Base-by-base conservation (phyloP, 345 rosid species). In the Salix viminalis region DNA sequence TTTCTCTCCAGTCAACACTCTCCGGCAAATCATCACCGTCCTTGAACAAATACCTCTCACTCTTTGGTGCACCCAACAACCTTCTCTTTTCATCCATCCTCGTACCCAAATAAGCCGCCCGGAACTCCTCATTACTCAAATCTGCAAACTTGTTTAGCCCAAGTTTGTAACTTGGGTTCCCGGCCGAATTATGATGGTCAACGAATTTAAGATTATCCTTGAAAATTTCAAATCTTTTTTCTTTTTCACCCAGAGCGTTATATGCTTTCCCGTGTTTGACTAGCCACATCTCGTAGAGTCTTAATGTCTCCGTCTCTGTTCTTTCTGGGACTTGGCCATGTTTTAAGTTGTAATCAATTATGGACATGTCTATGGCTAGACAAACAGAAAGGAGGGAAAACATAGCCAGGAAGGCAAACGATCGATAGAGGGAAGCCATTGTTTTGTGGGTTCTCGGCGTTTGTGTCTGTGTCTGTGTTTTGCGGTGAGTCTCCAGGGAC, bases 131-230 rank as follows among this genome's bases (percentile, higher is more conserved):
- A 52, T 88, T 87, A 58, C 86, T 85, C 78, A 92, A 73, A 86
- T 91, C 92, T 1, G 92, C 92, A 76, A 90, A 91, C 85, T 72
- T 82, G 75, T 84, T 90, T 72, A 91, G 75, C 16, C 92, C 94
- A 6, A 91, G 84, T 46, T 79, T 81, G 21, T 90, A 91, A 16
- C 78, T 75, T 46, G 83, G 84, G 65, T 80, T 79, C 30, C 64
- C 64, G n/a, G 32, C 77, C 4, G 85, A 79, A 79, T 90, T 91
- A 5, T 87, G 89, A 21, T 88, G 83, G 67, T 76, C 83, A 10
- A 90, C 72, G n/a, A 87, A 90, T 75, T 75, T 85, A 54, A 89
- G 74, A 36, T 92, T 92, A 46, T 92, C 91, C 84, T 84, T 83
- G 44, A 90, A 92, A 10, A 92, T 86, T 67, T 86, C 76, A 37